Evolutionary conservation across 371 early-diverging fungal genomes (phyloP), one percentile per base, ranked within the genome.

Genomic region (Mucor circinelloides): DNA sequence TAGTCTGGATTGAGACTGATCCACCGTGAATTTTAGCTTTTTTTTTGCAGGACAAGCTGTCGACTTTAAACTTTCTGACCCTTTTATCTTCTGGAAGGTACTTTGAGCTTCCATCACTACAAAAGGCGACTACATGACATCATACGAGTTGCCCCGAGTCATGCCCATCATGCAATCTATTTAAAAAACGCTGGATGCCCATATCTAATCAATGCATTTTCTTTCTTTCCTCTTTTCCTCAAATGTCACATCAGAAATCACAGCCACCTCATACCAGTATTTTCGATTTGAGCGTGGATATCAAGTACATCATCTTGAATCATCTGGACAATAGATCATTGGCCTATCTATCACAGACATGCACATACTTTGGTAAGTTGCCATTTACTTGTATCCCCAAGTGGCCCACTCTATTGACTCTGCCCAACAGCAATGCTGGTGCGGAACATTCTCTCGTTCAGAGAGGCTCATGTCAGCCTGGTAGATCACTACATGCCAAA

Each of bases 251-350:
- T 25, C 50, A 50, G 23, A 19, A 9, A 25, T 9, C 50, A 50
- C 50, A 50, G 6, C 21, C 21, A 10, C 23, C 50, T 0, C 50
- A 50, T 25, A 50, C 50, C 0, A 8, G 50, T 9, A 50, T 69
- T 10, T 60, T 69, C 56, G 65, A 69, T 56, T 56, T 71, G 17
- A 71, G 61, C 19, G 25, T 71, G 30, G 72, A 72, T 25, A 64
- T 62, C 17, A 64, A 68, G 36, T 40, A 60, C n/a, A 19, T 65
- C 13, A 36, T 72, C 15, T 23, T 72, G 6, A 27, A 58, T 13
- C 38, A 55, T 38, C 36, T 72, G 4, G 73, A 72, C 21, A 72
- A 72, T 25, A 54, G 66, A 44, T 69, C 73, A 21, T 62, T 72
- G 31, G 69, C 69, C 12, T 27, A 38, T 23, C 38, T 72, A 9